These are phyloP conservation scores for Stereocaulon alpinum DNA, from an alignment of 495 filamentous ascomycete genomes.

Conservation along the genomic window DNA sequence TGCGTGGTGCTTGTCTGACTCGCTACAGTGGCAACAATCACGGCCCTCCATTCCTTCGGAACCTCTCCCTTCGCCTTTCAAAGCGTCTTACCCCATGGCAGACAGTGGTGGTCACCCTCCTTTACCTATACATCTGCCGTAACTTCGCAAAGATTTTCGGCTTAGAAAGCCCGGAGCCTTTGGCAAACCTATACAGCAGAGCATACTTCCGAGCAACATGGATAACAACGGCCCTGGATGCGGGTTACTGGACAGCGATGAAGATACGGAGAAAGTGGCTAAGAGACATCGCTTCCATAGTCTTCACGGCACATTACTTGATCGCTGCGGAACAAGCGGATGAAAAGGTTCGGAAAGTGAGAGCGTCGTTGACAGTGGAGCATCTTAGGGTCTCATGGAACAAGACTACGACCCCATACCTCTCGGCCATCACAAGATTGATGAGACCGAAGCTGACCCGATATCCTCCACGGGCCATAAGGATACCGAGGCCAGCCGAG, in stretches of 20 bases:
- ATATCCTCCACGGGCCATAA: conserved; percentile 68
- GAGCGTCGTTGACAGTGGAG: conserved; percentile 76
- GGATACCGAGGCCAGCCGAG: conserved; percentile 67
- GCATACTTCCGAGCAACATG: conserved; percentile 98
- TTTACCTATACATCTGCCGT: conserved; percentile 83
- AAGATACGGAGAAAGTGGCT: conserved; percentile 72
- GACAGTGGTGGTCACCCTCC: conserved; percentile 72
- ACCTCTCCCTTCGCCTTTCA: conserved; percentile 58
- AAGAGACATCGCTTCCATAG: conserved; percentile 67
- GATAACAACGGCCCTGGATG: conserved; percentile 89
- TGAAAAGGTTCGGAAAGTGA: conserved; percentile 90
- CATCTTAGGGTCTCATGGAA: conserved; percentile 94
- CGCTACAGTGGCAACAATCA: conserved; percentile 65
- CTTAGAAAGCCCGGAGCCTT: conserved; percentile 83
- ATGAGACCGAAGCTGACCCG: conserved; percentile 67
- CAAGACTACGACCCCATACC: conserved; percentile 76
- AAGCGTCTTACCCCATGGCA: conserved; percentile 76
- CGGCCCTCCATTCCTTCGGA: conserved; percentile 69
- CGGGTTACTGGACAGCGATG: conserved; percentile 98
- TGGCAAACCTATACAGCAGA: conserved; percentile 86
- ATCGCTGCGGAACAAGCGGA: conserved; percentile 89
- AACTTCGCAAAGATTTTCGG: conserved; percentile 90
- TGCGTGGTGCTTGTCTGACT: neutral
- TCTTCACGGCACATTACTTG: conserved; percentile 82
- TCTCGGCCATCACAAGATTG: conserved; percentile 56